Conservation (phyloP, 2,329 filamentous ascomycete species). For the Pezicula radicicola region DNA sequence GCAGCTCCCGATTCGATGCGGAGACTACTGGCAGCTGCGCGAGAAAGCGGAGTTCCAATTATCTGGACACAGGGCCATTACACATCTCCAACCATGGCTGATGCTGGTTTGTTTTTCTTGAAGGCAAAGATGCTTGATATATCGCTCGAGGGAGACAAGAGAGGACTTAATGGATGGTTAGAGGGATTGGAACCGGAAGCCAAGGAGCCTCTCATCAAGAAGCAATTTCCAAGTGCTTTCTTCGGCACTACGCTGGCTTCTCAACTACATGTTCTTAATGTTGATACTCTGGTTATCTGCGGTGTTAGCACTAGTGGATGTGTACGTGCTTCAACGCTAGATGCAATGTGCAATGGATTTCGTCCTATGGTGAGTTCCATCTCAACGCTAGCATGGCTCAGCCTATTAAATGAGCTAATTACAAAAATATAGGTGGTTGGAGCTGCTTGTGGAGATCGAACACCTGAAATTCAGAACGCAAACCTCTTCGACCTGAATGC, state of each 20-base stretch:
- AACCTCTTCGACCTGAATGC: constrained; percentile 43
- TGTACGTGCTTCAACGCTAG: constrained; percentile 40
- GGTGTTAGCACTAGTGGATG: constrained; percentile 46
- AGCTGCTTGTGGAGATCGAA: constrained; percentile 42
- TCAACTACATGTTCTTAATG: constrained; percentile 32
- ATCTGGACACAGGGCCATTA: constrained; percentile 43
- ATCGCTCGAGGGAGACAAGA: constrained; percentile 36
- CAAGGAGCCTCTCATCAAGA: constrained; percentile 35
- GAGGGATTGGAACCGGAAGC: constrained; percentile 33
- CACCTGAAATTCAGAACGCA: constrained; percentile 38
- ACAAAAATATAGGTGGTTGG: constrained; percentile 36
- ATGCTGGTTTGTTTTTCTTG: constrained; percentile 40
- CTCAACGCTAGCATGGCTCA: neutral
- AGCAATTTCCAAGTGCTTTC: constrained; percentile 42
- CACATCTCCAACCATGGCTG: constrained; percentile 38
- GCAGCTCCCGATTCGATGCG: constrained; percentile 35
- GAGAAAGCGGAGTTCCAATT: constrained; percentile 33
- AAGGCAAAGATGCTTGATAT: constrained; percentile 40
- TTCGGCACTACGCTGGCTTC: constrained; percentile 41
- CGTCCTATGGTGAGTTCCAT: constrained; percentile 37
- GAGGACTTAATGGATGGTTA: constrained; percentile 36
- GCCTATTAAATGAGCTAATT: neutral
- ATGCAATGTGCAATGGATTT: constrained; percentile 41
- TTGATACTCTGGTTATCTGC: constrained; percentile 43
- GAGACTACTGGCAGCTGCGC: constrained; percentile 36